Base-by-base conservation (phyloP, 768 basidiomycete genomes). In the Leccinum disarticulatum region DNA sequence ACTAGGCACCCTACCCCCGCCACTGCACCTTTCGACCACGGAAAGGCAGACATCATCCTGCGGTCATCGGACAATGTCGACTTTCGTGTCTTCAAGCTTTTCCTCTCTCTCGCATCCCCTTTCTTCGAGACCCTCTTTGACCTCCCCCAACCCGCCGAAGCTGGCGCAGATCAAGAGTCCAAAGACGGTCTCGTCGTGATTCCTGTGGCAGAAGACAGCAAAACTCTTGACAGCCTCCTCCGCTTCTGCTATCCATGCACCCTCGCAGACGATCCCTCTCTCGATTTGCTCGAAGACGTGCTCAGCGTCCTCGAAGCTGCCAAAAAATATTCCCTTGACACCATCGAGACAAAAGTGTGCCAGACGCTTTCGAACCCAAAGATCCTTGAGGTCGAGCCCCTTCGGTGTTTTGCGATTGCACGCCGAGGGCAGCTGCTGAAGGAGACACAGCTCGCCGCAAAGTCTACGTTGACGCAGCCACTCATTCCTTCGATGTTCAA, bases 191-290 rank as follows among this genome's bases (percentile, higher is more conserved):
- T 47, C 8, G 4, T 10, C 22, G 46, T 47, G 14, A 22, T 47
- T 22, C 46, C 46, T 7, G 22, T 47, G 19, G 3, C 46, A 19
- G 46, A 47, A 19, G 46, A 47, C 10, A 47, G 46, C 46, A 67
- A 58, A 25, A 49, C 48, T 9, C 48, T 49, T n/a, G 48, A 49
- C 15, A 4, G 27, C 11, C 48, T 49, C 15, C 60, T 72, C 28
- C 59, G 67, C 19, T 66, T 71, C 43, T 73, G 68, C 33, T 71
- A 69, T 25, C 48, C 48, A 8, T 49, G 48, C 6, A 49, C 48
- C 27, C n/a, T 47, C 10, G 46, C 46, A 7, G 46, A 47, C 6
- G 46, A 47, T 15, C 46, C 46, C 4, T 13, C n/a, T 4, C 43
- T 19, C 9, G 9, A 19, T 9, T 0, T 46, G 8, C 19, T 46